A percentile compares a stretch with the other conserved stretches of the same genome.
phyloP scores from a whole-genome alignment of 208 protist species.

The Sergeia podlipaevii region DNA sequence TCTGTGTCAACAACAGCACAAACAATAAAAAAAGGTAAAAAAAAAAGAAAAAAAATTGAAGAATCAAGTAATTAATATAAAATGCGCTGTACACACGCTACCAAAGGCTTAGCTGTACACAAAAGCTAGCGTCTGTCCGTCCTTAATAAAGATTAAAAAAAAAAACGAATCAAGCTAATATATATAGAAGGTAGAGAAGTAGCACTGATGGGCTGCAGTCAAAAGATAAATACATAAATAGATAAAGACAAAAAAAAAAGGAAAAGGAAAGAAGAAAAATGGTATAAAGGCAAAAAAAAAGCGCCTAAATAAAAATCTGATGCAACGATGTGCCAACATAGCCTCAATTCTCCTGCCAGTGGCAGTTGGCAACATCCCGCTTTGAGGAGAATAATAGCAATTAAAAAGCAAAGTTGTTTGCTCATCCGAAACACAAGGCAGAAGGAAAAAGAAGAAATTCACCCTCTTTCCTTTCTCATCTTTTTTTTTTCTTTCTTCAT shows the following conservation, averaged over 20 bases:
- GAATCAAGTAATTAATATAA: too few relatives aligned
- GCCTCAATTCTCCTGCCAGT: too few relatives aligned
- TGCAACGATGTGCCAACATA: neutral
- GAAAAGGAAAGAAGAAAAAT: conserved; percentile 1
- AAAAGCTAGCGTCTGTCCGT: too few relatives aligned
- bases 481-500: neutral
- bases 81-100: too few relatives aligned
- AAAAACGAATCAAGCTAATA: too few relatives aligned
- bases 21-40: too few relatives aligned
- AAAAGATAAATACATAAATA: neutral
- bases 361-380: too few relatives aligned
- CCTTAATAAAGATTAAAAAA: too few relatives aligned
- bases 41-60: too few relatives aligned
- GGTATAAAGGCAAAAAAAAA: neutral
- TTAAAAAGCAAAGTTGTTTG: conserved; percentile 15
- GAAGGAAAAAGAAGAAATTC: conserved; percentile 8
- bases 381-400: conserved; percentile 4
- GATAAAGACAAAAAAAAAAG: conserved; percentile 12
- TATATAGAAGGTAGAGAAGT: too few relatives aligned
- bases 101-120: too few relatives aligned
- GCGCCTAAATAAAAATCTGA: neutral
- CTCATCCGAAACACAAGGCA: conserved; percentile 2
- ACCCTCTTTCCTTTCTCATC: neutral
- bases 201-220: neutral
- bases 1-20: too few relatives aligned